Evolutionary conservation across 495 filamentous ascomycete species (phyloP), one percentile per base, ranked within the genome.

Genomic region (Amorphotheca resinae): DNA sequence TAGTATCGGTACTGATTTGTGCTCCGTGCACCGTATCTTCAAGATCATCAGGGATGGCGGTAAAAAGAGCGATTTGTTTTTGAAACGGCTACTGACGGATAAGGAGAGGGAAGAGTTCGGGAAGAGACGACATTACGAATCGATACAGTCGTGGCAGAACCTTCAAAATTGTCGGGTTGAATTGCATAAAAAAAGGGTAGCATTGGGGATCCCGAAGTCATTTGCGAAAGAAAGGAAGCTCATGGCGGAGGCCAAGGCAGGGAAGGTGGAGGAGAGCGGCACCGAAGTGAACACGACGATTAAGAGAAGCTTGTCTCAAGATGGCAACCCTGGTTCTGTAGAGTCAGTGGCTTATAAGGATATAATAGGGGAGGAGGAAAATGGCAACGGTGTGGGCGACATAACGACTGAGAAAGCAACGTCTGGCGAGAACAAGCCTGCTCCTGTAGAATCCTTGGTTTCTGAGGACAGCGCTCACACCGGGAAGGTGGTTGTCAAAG

Each of bases 1-100:
- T 4, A 49, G 56, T 14, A 52, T 80, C 30, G 77, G 77, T 17
- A 76, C 65, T 14, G 77, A 80, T 36, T 75, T 80, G 30, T 72
- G 68, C 53, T 57, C 54, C 6, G 59, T 75, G 15, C 22, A 53
- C 0, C 63, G 75, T 6, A 62, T 80, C 32, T 51, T 51, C n/a
- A 44, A 28, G 5, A 56, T 67, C 22, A 34, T 68, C 9, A 32
- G 21, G 9, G 2, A 1, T 12, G 9, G 9, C 21, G 14, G 35
- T 8, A 26, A 3, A 9, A 20, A 9, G 7, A 17, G 36, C 11
- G 8, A 14, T 1, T 6, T 17, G 20, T 50, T 50, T 26, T 18
- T 46, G 4, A 28, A 21, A 1, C 7, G 38, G 9, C 25, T 50
- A 2, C 22, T 50, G 9, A 50, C 18, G 7, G 6, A 23, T 12